Base-by-base conservation (phyloP, 352 stramenopile genomes). In the Aphanomyces invadans region DNA sequence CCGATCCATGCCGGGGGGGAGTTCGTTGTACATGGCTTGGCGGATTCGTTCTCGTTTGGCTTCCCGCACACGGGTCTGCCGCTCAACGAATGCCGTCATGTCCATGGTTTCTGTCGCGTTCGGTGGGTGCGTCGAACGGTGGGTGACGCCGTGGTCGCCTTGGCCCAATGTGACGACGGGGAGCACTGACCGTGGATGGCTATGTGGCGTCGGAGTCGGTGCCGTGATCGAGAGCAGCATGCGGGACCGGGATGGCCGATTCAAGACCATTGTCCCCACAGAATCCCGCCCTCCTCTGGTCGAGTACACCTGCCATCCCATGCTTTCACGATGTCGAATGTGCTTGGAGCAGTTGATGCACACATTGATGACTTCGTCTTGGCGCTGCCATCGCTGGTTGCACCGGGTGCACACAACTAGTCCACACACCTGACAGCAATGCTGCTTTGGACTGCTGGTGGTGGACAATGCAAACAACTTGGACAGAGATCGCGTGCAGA, bases 401-500 rank as follows among this genome's bases (percentile, higher is more conserved):
- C 59, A 66, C 5, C 42, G 36, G 0, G 31, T 28, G 46, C 59
- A 66, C 5, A 66, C 46, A 11, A 66, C 59, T 28, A 55, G 33
- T n/a, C 59, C 59, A 25, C 59, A 66, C 0, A 17, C 4, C 23
- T 66, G 59, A 31, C 59, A 66, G n/a, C n/a, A n/a, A n/a, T n/a
- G n/a, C n/a, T n/a, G n/a, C n/a, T n/a, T n/a, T n/a, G n/a, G n/a
- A 25, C 55, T 66, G 29, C 21, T 46, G 4, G 32, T 19, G 4
- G 29, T n/a, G 21, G 38, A 44, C 10, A 66, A 25, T 4, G 26
- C 46, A 59, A 66, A 66, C n/a, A n/a, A n/a, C n/a, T n/a, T n/a
- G n/a, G n/a, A n/a, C n/a, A n/a, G n/a, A 5, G 59, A 66, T 21
- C 59, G 59, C 23, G 49, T 28, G 46, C 59, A 66, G 31, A 66